Evolutionary conservation across 208 protist genomes (phyloP).

Genomic region (Leptomonas seymouri): DNA sequence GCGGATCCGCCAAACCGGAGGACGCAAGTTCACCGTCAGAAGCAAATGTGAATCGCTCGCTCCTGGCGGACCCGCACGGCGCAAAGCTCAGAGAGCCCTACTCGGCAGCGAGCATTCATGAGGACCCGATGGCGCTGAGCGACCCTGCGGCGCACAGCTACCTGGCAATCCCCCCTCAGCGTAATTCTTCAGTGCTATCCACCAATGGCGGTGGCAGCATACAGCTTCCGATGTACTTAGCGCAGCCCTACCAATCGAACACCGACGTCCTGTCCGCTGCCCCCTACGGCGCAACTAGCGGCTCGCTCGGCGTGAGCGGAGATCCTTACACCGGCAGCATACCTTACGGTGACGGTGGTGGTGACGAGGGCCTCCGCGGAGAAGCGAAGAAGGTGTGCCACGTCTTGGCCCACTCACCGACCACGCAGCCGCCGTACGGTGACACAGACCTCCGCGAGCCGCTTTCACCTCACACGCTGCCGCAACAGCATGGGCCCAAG

Average conservation of each 20-base stretch:
- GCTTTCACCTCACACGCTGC: conserved; percentile 10
- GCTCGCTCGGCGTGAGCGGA: conserved; percentile 1
- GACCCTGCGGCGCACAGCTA: not conserved
- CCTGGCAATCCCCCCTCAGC: conserved; percentile 3
- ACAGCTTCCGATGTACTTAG: not conserved
- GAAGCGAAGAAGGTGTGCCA: not conserved
- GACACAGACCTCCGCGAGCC: not conserved
- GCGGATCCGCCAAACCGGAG: not conserved
- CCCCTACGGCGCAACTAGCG: not conserved
- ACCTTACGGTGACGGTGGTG: not conserved
- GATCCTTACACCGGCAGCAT: not conserved
- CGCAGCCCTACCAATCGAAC: not conserved
- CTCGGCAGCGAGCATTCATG: conserved; percentile 5
- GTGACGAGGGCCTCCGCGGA: not conserved
- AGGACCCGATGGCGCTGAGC: conserved; percentile 13
- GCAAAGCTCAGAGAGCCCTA: not conserved
- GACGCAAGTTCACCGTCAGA: not conserved
- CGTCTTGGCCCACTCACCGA: not conserved
- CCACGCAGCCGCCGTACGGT: conserved; percentile 2
- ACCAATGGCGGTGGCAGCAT: not conserved
- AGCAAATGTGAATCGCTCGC: not conserved
- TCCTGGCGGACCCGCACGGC: conserved; percentile 1
- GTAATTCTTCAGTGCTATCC: conserved; percentile 1
- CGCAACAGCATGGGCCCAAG: conserved; percentile 9
- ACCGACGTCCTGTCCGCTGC: conserved; percentile 2